phyloP scores from a whole-genome alignment of 2,329 filamentous ascomycete genomes.

The Colletotrichum melonis region DNA sequence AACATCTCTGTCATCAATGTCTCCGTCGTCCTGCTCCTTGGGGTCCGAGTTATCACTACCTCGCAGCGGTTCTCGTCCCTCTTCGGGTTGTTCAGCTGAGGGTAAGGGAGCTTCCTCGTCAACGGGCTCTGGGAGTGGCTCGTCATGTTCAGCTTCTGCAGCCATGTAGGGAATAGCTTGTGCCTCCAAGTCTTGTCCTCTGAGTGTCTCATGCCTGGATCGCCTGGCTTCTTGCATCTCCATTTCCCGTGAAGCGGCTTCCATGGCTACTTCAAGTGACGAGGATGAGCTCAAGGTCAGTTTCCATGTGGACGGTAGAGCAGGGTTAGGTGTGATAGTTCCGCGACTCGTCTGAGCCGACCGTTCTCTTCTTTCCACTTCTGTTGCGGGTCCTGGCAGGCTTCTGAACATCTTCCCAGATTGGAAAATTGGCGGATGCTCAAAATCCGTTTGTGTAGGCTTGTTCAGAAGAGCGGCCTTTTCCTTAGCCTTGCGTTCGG shows the following conservation, averaged over 20 bases:
- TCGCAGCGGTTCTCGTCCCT: constrained; percentile 20
- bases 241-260: constrained; percentile 42
- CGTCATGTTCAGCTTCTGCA: neutral
- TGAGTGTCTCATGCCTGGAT: neutral
- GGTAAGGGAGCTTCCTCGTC: neutral
- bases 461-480: constrained; percentile 2
- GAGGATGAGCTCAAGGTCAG: constrained; percentile 42
- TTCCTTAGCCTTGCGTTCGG: constrained; percentile 39
- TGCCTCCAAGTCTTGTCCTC: neutral
- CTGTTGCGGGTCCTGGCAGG: constrained; percentile 2
- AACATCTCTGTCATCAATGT: constrained; percentile 62
- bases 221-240: constrained; percentile 38
- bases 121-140: neutral
- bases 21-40: constrained; percentile 49
- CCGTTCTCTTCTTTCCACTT: neutral
- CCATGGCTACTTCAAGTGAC: constrained; percentile 46
- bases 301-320: constrained; percentile 45
- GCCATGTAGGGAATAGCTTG: neutral
- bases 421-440: constrained; percentile 9
- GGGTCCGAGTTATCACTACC: constrained; percentile 28
- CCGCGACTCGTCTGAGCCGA: neutral
- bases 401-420: constrained; percentile 1
- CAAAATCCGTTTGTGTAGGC: neutral
- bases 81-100: neutral
- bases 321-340: constrained; percentile 26